Evolutionary conservation across 139 green algal genomes (phyloP), one percentile per base, ranked within the genome.

Genomic region (Nannochloris sp.): DNA sequence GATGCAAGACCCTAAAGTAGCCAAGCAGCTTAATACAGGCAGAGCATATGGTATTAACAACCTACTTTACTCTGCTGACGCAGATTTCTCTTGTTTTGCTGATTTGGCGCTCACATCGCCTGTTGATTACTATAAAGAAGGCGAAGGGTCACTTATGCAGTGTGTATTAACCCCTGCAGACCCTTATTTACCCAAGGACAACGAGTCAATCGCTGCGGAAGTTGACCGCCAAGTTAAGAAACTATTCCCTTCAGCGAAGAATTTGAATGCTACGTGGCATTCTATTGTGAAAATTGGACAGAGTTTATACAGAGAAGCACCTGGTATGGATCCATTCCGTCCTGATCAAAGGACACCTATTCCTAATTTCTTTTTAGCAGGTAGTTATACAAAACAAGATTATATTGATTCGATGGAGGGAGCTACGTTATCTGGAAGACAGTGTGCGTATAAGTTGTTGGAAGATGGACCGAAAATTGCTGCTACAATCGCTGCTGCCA

Each of bases 401-500:
- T 97, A 97, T 84, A 97, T 97, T 37, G 92, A 97, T 71, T 92
- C 80, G 56, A 98, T 98, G 92, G 92, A 98, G 85, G 92, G 92
- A 9, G 92, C 92, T 37, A 98, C 92, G 2, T 77, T 97, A 32
- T 94, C 83, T 35, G 91, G 91, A 10, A 68, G 80, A 42, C 70
- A 80, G 61, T 83, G 73, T 45, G 80, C 80, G 3, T 74, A 72
- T 65, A 84, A 85, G 65, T 38, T 87, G 0, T 12, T 85, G 14
- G 74, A 75, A 36, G 76, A 71, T 19, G 75, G 64, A 1, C 64
- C 70, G 2, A n/a, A 53, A 57, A 58, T 82, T 32, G 67, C 48
- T 9, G 39, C 25, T 24, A 60, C 56, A 3, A 12, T 29, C 13
- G 13, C 51, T 59, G 10, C 10, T 7, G 24, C 23, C 7, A 46